A percentile compares a stretch with the other conserved stretches of the same genome.
Conservation (phyloP, 768 basidiomycete species). For the Xerocomus brunneocitrinus region DNA sequence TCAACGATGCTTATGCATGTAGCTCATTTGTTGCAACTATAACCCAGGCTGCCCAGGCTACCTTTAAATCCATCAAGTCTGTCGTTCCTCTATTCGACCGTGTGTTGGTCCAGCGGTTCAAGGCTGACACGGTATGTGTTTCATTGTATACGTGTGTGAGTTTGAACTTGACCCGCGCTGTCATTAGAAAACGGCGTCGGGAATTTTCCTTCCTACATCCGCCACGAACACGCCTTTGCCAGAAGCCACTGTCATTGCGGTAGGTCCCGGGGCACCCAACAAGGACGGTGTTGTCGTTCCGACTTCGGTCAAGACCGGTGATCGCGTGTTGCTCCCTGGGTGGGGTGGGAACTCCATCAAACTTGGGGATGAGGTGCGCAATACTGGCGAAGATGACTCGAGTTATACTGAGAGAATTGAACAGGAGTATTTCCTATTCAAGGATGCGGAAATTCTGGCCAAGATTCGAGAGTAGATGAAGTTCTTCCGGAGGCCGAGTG, state of each 20-base stretch:
- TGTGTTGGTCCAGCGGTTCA: slow-evolving; percentile 95
- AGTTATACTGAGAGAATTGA: slow-evolving; percentile 5
- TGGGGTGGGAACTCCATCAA: slow-evolving; percentile 98
- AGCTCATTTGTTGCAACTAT: background rate
- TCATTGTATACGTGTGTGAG: background rate
- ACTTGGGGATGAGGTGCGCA: slow-evolving; percentile 88
- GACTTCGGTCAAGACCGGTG: slow-evolving; percentile 78
- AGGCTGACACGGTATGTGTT: slow-evolving; percentile 83
- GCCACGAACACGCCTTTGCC: slow-evolving; percentile 83
- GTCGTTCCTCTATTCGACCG: slow-evolving; percentile 92
- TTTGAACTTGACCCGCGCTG: background rate
- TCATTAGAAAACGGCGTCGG: slow-evolving; percentile 93
- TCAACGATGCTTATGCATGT: background rate
- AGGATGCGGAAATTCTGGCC: slow-evolving; percentile 91
- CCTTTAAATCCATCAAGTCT: slow-evolving; percentile 93
- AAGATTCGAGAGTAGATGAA: slow-evolving; percentile 84
- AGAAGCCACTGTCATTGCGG: slow-evolving; percentile 94
- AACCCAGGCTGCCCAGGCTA: slow-evolving; percentile 76
- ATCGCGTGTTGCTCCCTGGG: slow-evolving; percentile 88
- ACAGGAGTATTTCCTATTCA: slow-evolving; percentile 94
- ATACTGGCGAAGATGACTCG: background rate
- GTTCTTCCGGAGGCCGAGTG: background rate
- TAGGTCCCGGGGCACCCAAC: slow-evolving; percentile 90
- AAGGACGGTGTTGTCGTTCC: slow-evolving; percentile 78
- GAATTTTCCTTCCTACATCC: slow-evolving; percentile 93